Conservation (phyloP, 176 grass and related monocot species). For the Triticum turgidum region DNA sequence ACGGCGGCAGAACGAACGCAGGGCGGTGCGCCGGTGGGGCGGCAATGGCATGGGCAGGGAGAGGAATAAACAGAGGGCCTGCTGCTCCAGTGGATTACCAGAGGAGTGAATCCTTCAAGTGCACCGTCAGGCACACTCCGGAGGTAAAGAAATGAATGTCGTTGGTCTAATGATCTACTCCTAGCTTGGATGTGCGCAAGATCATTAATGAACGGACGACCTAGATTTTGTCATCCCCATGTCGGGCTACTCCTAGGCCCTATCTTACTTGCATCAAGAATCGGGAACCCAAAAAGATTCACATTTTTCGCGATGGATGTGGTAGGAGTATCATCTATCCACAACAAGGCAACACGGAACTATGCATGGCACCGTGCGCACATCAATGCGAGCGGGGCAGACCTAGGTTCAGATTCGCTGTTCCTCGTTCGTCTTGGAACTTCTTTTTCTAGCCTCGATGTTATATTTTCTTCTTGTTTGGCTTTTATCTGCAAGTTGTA, state of each 20-base stretch:
- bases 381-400: neutral
- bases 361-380: neutral
- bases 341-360: neutral
- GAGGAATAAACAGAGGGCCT: neutral
- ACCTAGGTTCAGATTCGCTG: neutral
- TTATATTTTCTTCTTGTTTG: no score
- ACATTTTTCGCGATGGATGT: neutral
- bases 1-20: neutral
- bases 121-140: no score
- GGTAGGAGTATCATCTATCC: neutral
- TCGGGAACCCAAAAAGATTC: neutral
- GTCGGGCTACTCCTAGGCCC: neutral
- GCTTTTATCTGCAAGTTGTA: no score
- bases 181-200: neutral
- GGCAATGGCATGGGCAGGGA: neutral
- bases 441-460: no score
- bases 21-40: neutral
- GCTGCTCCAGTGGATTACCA: no score
- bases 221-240: conserved; percentile 15
- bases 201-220: conserved; percentile 21
- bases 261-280: conserved; percentile 7
- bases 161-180: neutral
- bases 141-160: neutral
- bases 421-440: neutral
- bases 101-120: no score